Percentiles rank a stretch among this genome's conserved stretches.
Conservation (phyloP, 495 filamentous ascomycete species). For the Lindgomyces ingoldianus region DNA sequence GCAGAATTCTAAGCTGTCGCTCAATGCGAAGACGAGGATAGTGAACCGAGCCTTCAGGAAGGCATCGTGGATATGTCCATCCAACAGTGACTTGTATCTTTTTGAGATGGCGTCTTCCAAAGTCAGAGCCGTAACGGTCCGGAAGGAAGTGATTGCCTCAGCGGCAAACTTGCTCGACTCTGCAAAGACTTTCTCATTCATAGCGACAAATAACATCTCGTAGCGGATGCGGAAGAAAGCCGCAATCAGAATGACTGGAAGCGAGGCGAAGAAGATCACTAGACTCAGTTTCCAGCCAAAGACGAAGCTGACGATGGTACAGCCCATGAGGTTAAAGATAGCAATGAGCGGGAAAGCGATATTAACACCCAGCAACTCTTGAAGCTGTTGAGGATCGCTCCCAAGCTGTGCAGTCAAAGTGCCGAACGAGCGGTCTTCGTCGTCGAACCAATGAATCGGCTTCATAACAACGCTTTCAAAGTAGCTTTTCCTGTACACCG, state of each 20-base stretch:
- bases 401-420: constrained; percentile 77
- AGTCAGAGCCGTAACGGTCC: constrained; percentile 16
- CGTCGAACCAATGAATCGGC: constrained; percentile 85
- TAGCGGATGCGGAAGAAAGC: constrained; percentile 76
- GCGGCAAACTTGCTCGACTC: constrained; percentile 16
- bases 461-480: constrained; percentile 87
- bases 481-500: constrained; percentile 63
- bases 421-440: constrained; percentile 81
- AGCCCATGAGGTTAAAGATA: constrained; percentile 69
- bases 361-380: constrained; percentile 71
- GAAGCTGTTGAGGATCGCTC: constrained; percentile 67
- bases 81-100: constrained; percentile 9
- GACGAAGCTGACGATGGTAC: constrained; percentile 69
- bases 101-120: constrained; percentile 10
- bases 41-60: constrained; percentile 54
- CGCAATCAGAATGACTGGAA: constrained; percentile 57
- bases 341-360: constrained; percentile 56
- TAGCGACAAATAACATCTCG: constrained; percentile 4
- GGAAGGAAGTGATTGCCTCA: constrained; percentile 14
- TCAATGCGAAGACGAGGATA: constrained; percentile 72
- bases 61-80: background rate
- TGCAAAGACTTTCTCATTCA: constrained; percentile 31
- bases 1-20: constrained; percentile 76
- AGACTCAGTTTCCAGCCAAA: constrained; percentile 75
- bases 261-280: constrained; percentile 17